phyloP scores from a whole-genome alignment of 192 early-diverging fungal genomes.

The Entrophospora sp. region DNA sequence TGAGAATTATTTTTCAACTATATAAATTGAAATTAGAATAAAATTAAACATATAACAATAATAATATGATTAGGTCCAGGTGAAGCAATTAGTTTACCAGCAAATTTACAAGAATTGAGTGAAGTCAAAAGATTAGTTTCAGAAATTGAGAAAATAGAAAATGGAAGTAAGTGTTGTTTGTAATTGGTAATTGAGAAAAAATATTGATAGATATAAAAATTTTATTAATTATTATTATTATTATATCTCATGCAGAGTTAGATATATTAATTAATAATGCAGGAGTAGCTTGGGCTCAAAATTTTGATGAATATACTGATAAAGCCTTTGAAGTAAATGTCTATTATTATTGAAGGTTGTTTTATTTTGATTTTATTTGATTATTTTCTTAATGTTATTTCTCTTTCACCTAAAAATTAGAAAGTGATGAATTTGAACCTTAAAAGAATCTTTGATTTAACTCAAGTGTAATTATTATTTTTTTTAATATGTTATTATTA shows the following conservation, averaged over 20 bases:
- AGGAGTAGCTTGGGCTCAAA: constrained; percentile 39
- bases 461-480: neutral
- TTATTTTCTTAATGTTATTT: neutral
- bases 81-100: constrained; percentile 55
- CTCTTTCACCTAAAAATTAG: neutral
- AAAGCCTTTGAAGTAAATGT: constrained; percentile 11
- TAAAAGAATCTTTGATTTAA: constrained; percentile 15
- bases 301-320: neutral
- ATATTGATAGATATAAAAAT: too few species aligned
- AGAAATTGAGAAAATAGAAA: constrained; percentile 27
- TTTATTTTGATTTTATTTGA: neutral
- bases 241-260: constrained; percentile 33
- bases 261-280: constrained; percentile 87
- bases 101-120: constrained; percentile 46
- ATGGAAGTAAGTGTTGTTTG: constrained; percentile 24
- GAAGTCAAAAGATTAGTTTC: constrained; percentile 33
- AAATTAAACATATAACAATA: neutral
- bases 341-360: too few species aligned
- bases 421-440: constrained; percentile 18
- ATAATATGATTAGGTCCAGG: constrained; percentile 44
- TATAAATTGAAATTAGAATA: neutral
- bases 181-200: too few species aligned
- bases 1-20: too few species aligned
- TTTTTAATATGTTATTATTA: neutral
- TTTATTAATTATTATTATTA: too few species aligned